Base-by-base conservation (phyloP, 2,329 filamentous ascomycete genomes). In the Capronia epimyces region DNA sequence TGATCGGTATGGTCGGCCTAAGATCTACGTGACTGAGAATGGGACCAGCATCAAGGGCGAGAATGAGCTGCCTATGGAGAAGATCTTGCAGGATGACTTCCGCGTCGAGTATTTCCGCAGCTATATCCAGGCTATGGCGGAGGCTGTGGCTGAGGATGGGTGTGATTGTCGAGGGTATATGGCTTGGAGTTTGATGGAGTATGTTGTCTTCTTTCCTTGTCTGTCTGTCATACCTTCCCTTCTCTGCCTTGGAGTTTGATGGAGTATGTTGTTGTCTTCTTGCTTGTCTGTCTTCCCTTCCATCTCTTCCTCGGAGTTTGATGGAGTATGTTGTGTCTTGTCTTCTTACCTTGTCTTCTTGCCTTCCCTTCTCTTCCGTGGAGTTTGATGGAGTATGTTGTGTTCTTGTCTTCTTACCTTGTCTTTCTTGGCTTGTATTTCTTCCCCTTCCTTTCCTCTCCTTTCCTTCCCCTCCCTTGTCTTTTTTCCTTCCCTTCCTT, bases 1-100 rank as follows among this genome's bases (percentile, higher is more conserved):
- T 65, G 82, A 86, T 65, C 80, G 89, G 20, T 94, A 94, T 69
- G 77, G 76, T 31, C 73, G 79, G 60, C 88, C 89, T 31, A 82
- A 80, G 64, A 90, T 94, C 70, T 91, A 89, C 67, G 85, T 93
- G 48, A 94, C 89, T 0, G 89, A 95, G 74, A 94, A 90, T 68
- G 89, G 89, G 34, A 94, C 88, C 3, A 88, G 84, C 62, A 69
- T 94, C 65, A 87, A 89, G 70, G 85, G 83, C 42, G 89, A 95
- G 74, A 90, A 87, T 64, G 83, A 90, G 56, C 71, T 91, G 64
- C 71, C 82, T 1, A 67, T 80, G 20, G 48, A 59, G 5, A 63
- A 87, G 69, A 82, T 93, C 53, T 72, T 94, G 41, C 73, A 91
- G 52, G 89, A 95, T 66, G 84, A 89, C 60, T 91, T 94, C 76